phyloP scores from a whole-genome alignment of 306 rosid genomes.

The Citrullus amarus region DNA sequence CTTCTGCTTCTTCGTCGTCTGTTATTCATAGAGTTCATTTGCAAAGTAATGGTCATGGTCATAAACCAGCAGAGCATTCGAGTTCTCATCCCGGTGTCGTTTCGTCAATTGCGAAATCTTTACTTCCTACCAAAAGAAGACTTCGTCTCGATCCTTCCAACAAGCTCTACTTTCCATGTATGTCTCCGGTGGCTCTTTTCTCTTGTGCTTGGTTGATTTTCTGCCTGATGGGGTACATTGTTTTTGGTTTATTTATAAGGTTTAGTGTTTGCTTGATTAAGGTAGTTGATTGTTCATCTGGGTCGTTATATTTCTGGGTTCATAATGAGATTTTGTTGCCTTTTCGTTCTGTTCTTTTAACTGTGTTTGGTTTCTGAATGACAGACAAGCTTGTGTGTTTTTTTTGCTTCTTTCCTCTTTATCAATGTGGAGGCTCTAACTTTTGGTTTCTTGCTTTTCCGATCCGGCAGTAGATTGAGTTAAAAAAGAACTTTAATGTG shows the following conservation, averaged over 20 bases:
- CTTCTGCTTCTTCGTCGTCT: conserved; percentile 15
- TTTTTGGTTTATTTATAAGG: conserved; percentile 5
- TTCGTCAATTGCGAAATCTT: conserved; percentile 70
- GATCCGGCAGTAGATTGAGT: background rate
- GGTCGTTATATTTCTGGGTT: background rate
- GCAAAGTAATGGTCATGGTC: conserved; percentile 35
- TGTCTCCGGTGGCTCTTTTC: conserved; percentile 6
- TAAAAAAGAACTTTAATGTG: background rate
- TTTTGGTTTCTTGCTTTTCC: background rate
- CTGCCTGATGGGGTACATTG: background rate
- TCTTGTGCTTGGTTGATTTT: background rate
- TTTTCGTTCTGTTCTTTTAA: background rate
- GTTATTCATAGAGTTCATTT: conserved; percentile 34
- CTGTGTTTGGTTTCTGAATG: background rate
- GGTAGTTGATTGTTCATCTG: background rate
- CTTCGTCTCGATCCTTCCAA: conserved; percentile 93
- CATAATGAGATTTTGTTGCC: background rate
- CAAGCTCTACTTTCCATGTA: conserved; percentile 93
- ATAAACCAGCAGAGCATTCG: conserved; percentile 47
- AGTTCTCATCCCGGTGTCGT: conserved; percentile 37
- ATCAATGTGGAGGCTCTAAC: background rate
- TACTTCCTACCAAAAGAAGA: conserved; percentile 67
- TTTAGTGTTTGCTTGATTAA: background rate
- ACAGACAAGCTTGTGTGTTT: background rate
- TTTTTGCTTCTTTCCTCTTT: background rate